Conservation (phyloP, 2,329 filamentous ascomycete genomes). For the Penicillium sp. region DNA sequence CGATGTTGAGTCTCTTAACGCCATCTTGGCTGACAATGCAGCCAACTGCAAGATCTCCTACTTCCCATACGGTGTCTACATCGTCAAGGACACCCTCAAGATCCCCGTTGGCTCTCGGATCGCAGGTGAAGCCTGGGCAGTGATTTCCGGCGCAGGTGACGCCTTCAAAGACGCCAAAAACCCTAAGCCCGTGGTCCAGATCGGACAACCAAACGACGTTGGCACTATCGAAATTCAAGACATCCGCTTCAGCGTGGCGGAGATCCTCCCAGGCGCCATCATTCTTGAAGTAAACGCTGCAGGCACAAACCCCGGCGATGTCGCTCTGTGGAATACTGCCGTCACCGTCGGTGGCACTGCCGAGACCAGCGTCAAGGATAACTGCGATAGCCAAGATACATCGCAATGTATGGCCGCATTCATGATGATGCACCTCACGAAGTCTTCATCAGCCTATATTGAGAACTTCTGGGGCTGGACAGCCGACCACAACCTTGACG, state of each 20-base stretch:
- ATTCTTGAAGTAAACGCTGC: constrained; percentile 54
- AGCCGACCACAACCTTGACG: constrained; percentile 52
- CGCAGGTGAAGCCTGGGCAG: constrained; percentile 55
- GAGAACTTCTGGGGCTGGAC: constrained; percentile 57
- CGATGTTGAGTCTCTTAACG: constrained; percentile 41
- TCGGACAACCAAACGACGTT: constrained; percentile 53
- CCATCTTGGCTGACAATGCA: constrained; percentile 34
- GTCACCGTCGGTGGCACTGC: constrained; percentile 45
- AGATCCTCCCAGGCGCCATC: constrained; percentile 45
- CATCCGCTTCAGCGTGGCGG: constrained; percentile 53
- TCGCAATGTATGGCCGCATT: constrained; percentile 50
- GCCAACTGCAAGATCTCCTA: constrained; percentile 53
- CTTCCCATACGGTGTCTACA: constrained; percentile 58
- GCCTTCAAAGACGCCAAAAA: constrained; percentile 46
- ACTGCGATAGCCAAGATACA: constrained; percentile 29
- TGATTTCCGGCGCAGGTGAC: constrained; percentile 51
- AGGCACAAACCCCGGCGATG: constrained; percentile 48
- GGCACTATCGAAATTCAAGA: constrained; percentile 54
- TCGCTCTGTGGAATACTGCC: constrained; percentile 53
- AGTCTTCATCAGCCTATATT: constrained; percentile 51
- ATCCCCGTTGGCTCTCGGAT: constrained; percentile 54
- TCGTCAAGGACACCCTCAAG: constrained; percentile 49
- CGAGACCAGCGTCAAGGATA: constrained; percentile 24
- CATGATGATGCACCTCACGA: constrained; percentile 52
- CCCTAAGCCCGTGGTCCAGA: constrained; percentile 51